A percentile compares a stretch with the other conserved stretches of the same genome.
phyloP scores from a whole-genome alignment of 352 stramenopile genomes.

The Phytophthora colocasiae region DNA sequence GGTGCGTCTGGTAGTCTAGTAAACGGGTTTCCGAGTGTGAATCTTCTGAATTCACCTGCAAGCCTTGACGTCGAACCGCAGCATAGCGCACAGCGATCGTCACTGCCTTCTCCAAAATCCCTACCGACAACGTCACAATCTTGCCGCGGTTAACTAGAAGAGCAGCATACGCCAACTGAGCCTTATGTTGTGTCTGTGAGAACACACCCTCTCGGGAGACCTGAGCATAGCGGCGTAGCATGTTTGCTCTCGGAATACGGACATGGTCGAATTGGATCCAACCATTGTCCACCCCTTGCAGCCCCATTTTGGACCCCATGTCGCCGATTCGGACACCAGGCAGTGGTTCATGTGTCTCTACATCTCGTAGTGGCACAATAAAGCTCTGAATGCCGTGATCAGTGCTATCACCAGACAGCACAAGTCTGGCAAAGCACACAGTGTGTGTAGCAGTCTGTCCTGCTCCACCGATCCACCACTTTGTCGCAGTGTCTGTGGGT shows the following conservation, averaged over 20 bases:
- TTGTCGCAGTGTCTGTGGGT: constrained; percentile 94
- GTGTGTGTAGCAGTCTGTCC: constrained; percentile 95
- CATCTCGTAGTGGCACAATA: constrained; percentile 94
- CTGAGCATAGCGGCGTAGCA: constrained; percentile 75
- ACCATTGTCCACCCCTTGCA: constrained; percentile 82
- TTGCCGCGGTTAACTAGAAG: constrained; percentile 80
- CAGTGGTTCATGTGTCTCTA: constrained; percentile 66
- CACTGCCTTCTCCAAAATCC: constrained; percentile 90
- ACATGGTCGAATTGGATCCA: constrained; percentile 83
- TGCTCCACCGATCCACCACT: constrained; percentile 97
- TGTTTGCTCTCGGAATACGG: constrained; percentile 75
- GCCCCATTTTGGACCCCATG: constrained; percentile 73
- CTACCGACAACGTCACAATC: constrained; percentile 74
- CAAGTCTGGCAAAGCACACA: constrained; percentile 94
- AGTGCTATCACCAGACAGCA: constrained; percentile 55
- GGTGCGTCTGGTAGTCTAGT: constrained; percentile 95
- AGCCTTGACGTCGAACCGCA: constrained; percentile 90
- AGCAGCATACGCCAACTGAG: constrained; percentile 74
- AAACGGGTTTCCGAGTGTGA: constrained; percentile 85
- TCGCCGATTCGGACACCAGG: constrained; percentile 69
- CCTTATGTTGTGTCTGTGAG: constrained; percentile 61
- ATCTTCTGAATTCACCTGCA: constrained; percentile 58
- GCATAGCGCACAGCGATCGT: constrained; percentile 95
- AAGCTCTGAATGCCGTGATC: constrained; percentile 96
- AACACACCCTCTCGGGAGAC: constrained; percentile 76